Conservation (phyloP, 371 early-diverging fungal species). For the Astathelohania contejeani region DNA sequence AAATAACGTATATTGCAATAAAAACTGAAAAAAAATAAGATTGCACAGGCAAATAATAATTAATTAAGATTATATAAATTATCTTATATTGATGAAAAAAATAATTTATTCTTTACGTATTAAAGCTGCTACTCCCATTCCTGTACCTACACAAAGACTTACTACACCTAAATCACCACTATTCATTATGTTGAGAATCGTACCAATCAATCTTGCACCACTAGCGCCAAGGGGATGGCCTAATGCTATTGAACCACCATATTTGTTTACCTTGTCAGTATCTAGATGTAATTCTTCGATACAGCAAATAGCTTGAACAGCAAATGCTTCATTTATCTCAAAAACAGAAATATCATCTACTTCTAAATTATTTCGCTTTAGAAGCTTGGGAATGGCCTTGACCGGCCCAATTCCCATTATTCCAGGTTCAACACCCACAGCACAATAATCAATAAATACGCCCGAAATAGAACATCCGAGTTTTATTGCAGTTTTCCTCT, state of each 20-base stretch:
- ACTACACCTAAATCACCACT: slow-evolving; percentile 75
- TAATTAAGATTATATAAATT: too few relatives aligned
- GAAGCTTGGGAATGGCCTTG: slow-evolving; percentile 58
- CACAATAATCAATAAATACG: slow-evolving; percentile 68
- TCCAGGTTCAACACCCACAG: slow-evolving; percentile 74
- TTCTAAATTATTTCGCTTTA: slow-evolving; percentile 61
- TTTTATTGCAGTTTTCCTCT: slow-evolving; percentile 70
- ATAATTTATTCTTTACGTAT: too few relatives aligned
- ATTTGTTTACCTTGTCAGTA: slow-evolving; percentile 75
- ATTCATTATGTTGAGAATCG: too few relatives aligned
- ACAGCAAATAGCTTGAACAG: slow-evolving; percentile 78
- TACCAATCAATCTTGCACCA: slow-evolving; percentile 84
- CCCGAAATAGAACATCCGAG: slow-evolving; percentile 67
- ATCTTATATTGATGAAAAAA: too few relatives aligned
- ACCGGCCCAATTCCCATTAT: slow-evolving; percentile 61
- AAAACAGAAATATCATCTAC: slow-evolving; percentile 59
- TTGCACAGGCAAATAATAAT: too few relatives aligned
- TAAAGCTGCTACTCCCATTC: slow-evolving; percentile 84
- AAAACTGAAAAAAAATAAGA: too few relatives aligned
- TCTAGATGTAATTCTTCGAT: slow-evolving; percentile 67
- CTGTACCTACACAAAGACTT: slow-evolving; percentile 85
- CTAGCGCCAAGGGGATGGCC: slow-evolving; percentile 74
- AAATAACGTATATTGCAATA: too few relatives aligned
- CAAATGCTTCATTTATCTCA: slow-evolving; percentile 80
- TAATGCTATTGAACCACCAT: slow-evolving; percentile 89